These are phyloP conservation scores for Moringa oleifera DNA, from an alignment of 345 rosid genomes.

Conservation along the genomic window DNA sequence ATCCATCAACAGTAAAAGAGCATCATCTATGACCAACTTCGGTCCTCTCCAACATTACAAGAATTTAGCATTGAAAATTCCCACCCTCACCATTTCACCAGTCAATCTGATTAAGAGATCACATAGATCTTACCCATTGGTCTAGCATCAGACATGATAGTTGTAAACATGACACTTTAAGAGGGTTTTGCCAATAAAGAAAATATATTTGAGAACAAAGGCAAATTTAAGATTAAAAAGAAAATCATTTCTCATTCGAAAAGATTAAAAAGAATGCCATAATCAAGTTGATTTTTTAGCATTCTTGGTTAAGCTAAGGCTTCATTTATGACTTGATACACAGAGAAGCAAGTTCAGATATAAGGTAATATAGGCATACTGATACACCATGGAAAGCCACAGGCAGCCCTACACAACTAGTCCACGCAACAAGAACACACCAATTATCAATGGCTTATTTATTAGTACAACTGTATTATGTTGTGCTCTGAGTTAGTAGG, in stretches of 20 bases:
- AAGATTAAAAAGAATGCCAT: too few relatives aligned
- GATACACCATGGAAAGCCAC: neutral
- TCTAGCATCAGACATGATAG: conserved; percentile 5
- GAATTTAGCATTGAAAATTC: too few relatives aligned
- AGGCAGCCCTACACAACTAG: neutral
- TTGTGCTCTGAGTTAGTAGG: neutral
- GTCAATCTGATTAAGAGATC: neutral
- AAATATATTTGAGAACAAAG: too few relatives aligned
- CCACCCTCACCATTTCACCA: neutral
- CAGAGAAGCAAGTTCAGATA: neutral
- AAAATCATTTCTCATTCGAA: too few relatives aligned
- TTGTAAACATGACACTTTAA: neutral
- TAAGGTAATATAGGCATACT: neutral
- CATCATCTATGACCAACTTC: too few relatives aligned
- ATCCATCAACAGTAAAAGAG: too few relatives aligned
- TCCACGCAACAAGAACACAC: neutral
- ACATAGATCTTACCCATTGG: neutral
- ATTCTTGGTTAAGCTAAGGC: too few relatives aligned
- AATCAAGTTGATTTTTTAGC: too few relatives aligned
- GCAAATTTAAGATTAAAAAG: too few relatives aligned
- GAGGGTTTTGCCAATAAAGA: neutral
- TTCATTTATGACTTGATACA: neutral
- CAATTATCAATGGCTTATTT: neutral
- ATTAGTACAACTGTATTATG: neutral
- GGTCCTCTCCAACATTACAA: too few relatives aligned